Conservation (phyloP, 2,329 filamentous ascomycete genomes). For the Aspergillus aculeatinus region DNA sequence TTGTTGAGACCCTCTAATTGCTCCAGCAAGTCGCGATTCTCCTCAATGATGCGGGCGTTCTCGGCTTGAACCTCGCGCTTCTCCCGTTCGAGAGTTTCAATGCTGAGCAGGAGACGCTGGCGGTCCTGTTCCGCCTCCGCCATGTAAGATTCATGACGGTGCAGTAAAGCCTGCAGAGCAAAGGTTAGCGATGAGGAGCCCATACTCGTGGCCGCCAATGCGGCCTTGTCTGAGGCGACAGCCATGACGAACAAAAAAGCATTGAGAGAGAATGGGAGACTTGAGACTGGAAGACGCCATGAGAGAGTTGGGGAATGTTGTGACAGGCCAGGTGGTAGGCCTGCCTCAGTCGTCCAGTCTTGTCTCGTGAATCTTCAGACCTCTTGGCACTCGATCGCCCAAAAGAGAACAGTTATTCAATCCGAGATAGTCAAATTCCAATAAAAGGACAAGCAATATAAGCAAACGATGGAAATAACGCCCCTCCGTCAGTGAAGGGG, state of each 20-base stretch:
- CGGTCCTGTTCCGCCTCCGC: constrained; percentile 87
- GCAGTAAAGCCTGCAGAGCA: constrained; percentile 78
- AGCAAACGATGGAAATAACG: constrained; percentile 14
- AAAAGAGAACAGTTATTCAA: not conserved
- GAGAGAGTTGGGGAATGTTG: not conserved
- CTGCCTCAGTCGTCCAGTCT: not conserved
- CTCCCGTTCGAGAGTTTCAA: constrained; percentile 71
- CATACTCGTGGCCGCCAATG: constrained; percentile 16
- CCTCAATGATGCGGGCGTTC: constrained; percentile 76
- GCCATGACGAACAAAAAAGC: constrained; percentile 33
- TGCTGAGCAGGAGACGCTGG: constrained; percentile 66
- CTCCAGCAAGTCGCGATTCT: constrained; percentile 77
- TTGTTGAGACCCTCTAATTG: constrained; percentile 83
- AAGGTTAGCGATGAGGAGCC: constrained; percentile 64
- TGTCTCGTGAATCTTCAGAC: not conserved
- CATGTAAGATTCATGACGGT: constrained; percentile 92
- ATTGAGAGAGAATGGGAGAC: constrained; percentile 31
- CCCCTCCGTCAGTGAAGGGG: constrained; percentile 4
- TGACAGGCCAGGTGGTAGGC: not conserved
- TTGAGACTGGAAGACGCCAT: constrained; percentile 24
- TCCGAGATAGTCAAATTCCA: constrained; percentile 13
- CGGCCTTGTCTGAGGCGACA: constrained; percentile 24
- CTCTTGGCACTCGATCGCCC: not conserved
- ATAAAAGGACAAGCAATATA: not conserved
- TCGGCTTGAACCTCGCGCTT: constrained; percentile 72